These are phyloP conservation scores for Leishmania arabica DNA, from an alignment of 208 protist species.

Conservation along the genomic window DNA sequence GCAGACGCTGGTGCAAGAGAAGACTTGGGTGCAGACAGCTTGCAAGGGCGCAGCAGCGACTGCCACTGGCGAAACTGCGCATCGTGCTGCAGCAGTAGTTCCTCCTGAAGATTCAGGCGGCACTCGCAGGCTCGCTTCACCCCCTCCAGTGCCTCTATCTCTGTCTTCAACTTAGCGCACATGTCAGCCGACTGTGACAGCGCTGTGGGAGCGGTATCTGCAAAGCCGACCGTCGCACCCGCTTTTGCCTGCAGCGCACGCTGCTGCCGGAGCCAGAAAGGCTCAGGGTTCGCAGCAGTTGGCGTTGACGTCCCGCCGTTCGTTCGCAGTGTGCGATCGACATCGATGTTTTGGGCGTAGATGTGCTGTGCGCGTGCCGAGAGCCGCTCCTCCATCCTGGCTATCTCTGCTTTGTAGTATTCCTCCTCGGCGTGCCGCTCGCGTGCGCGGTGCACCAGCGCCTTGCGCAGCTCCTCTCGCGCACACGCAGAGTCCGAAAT, in stretches of 20 bases:
- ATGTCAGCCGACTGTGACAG: neutral
- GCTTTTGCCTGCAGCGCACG: neutral
- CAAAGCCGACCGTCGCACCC: neutral
- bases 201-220: neutral
- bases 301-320: constrained; percentile 10
- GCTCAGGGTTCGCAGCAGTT: constrained; percentile 1
- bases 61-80: constrained; percentile 26
- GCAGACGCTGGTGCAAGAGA: neutral
- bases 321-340: constrained; percentile 29
- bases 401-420: constrained; percentile 31
- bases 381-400: constrained; percentile 34
- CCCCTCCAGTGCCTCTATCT: constrained; percentile 30
- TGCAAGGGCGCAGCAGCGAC: constrained; percentile 5
- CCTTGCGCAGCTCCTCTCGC: constrained; percentile 19
- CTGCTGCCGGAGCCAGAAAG: constrained; percentile 21
- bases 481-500: constrained; percentile 3
- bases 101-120: constrained; percentile 32
- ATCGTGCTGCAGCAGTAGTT: constrained; percentile 15
- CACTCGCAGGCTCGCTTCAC: constrained; percentile 27
- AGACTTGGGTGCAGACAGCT: neutral
- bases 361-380: constrained; percentile 37
- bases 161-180: constrained; percentile 17
- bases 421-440: constrained; percentile 33
- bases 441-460: constrained; percentile 9
- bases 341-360: constrained; percentile 39